Conservation (phyloP, 768 basidiomycete species). For the Royoungia palumana region DNA sequence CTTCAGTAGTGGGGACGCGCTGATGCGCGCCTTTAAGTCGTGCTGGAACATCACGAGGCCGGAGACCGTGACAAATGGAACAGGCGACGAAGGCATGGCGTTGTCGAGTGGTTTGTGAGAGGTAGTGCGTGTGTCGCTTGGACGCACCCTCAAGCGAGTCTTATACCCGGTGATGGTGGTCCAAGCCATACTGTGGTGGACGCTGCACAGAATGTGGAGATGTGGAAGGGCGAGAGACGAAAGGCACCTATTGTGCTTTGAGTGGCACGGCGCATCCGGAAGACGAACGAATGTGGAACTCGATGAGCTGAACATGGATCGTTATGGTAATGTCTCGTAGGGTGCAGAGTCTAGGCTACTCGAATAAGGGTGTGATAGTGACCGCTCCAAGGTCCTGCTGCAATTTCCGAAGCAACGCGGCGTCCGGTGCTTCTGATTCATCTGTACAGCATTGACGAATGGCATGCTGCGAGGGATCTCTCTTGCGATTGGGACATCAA, state of each 20-base stretch:
- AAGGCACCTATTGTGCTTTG: constrained; percentile 15
- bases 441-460: constrained; percentile 17
- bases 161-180: constrained; percentile 20
- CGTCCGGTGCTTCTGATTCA: constrained; percentile 23
- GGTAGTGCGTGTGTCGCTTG: constrained; percentile 15
- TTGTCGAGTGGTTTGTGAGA: constrained; percentile 13
- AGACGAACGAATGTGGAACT: constrained; percentile 11
- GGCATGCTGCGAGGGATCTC: constrained; percentile 13
- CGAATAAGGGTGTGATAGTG: constrained; percentile 20
- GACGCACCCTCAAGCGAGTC: constrained; percentile 1
- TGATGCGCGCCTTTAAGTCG: constrained; percentile 30
- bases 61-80: constrained; percentile 25
- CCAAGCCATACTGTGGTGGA: constrained; percentile 19
- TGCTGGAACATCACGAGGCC: constrained; percentile 28
- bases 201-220: constrained; percentile 17
- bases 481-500: constrained; percentile 4
- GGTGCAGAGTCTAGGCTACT: constrained; percentile 14
- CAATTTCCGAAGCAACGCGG: constrained; percentile 29
- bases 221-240: constrained; percentile 7
- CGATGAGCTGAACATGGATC: constrained; percentile 7
- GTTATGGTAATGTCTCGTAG: constrained; percentile 15
- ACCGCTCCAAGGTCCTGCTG: constrained; percentile 9
- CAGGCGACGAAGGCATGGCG: constrained; percentile 26
- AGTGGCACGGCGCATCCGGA: constrained; percentile 8
- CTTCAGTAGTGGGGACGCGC: constrained; percentile 23